phyloP scores from a whole-genome alignment of 192 early-diverging fungal species.

The Coemansia sp. region DNA sequence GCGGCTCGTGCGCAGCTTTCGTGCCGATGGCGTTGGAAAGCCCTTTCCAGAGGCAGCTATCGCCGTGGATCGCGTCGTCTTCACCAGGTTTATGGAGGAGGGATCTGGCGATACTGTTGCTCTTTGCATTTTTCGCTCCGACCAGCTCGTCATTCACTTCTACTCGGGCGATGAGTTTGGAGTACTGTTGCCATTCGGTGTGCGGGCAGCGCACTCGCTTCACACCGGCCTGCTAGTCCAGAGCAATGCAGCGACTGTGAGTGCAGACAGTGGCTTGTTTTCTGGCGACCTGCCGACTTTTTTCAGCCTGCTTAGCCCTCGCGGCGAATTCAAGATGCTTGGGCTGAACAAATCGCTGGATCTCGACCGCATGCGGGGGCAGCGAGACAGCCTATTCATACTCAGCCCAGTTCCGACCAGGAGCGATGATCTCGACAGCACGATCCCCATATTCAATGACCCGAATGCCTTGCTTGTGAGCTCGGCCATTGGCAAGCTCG shows the following conservation, averaged over 20 bases:
- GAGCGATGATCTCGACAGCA: background rate
- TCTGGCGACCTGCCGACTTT: constrained; percentile 23
- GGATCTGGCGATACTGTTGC: constrained; percentile 6
- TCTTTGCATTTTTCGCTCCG: constrained; percentile 40
- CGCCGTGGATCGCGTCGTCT: constrained; percentile 17
- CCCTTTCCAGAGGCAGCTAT: background rate
- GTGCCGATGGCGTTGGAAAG: constrained; percentile 1
- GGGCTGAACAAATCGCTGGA: constrained; percentile 28
- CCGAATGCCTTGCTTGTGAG: constrained; percentile 21
- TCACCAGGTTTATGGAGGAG: constrained; percentile 28
- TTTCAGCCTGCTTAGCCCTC: constrained; percentile 43
- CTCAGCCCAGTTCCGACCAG: constrained; percentile 34
- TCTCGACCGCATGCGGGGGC: constrained; percentile 11
- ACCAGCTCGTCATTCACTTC: constrained; percentile 34
- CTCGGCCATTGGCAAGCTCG: constrained; percentile 15
- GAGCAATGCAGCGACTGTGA: constrained; percentile 14
- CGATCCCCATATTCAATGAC: constrained; percentile 38
- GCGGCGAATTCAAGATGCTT: constrained; percentile 47
- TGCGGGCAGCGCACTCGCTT: constrained; percentile 25
- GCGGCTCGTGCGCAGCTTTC: constrained; percentile 37
- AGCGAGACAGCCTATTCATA: constrained; percentile 8
- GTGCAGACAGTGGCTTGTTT: constrained; percentile 12
- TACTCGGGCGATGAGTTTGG: constrained; percentile 32
- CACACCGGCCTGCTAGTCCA: constrained; percentile 44
- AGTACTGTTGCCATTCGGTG: constrained; percentile 38